Base-by-base conservation (phyloP, 148 eudicot genomes). In the Hydrangea macrophylla region DNA sequence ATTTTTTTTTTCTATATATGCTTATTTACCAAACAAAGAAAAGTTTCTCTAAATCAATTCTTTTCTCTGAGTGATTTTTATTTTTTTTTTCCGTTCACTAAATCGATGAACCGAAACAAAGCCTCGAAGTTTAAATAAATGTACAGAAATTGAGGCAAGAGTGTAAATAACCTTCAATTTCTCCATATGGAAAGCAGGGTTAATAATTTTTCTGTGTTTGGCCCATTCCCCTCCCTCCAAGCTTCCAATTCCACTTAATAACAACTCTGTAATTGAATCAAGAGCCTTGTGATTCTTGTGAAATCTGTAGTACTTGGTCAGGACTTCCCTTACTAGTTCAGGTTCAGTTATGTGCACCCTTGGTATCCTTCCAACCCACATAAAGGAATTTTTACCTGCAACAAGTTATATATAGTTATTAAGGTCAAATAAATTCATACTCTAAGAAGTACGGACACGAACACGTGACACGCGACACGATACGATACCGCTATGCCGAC, bases 101-200 rank as follows among this genome's bases (percentile, higher is more conserved):
- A n/a, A n/a, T n/a, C n/a, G n/a, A n/a, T n/a, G n/a, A n/a, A n/a
- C n/a, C n/a, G n/a, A n/a, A n/a, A n/a, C n/a, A n/a, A n/a, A n/a
- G n/a, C n/a, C n/a, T n/a, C n/a, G n/a, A 20, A 30, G 20, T 31
- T 30, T 1, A 44, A 22, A 8, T 9, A 2, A 39, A 48, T 48
- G n/a, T 57, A 13, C 2, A 18, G 22, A 3, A 53, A 10, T 53
- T 1, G 25, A 53, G 1, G 2, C 39, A 11, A 0, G 17, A 26
- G 5, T 24, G 27, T 45, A 20, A 30, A 1, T 17, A 55, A 86
- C 91, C 88, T 84, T 86, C 55, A 86, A 45, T 67, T 84, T 86
- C 57, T 84, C 86, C 65, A 75, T 27, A 56, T 79, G 80, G 27
- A 86, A 86, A 44, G 87, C 88, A 0, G 91, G 88, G 58, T 60